These are phyloP conservation scores for Malus fusca DNA, from an alignment of 306 rosid genomes.

Conservation along the genomic window DNA sequence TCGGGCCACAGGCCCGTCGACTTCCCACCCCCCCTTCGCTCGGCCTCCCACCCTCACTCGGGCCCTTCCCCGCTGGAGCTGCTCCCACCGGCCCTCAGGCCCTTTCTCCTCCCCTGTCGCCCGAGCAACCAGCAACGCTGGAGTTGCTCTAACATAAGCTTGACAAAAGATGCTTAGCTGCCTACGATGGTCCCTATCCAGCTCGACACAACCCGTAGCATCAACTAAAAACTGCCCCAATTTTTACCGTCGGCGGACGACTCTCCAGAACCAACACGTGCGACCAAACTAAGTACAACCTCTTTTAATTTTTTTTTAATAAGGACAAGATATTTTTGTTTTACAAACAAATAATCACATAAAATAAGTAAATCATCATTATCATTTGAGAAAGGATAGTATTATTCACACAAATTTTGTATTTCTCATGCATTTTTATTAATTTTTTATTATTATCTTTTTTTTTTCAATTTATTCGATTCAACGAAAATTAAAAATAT, in stretches of 20 bases:
- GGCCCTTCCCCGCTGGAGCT: no score
- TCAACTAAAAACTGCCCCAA: neutral
- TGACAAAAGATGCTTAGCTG: neutral
- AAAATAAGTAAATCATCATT: neutral
- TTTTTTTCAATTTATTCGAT: no score
- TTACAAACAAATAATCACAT: neutral
- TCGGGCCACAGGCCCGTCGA: no score
- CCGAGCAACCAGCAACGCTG: no score
- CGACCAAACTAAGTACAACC: neutral
- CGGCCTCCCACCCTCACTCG: no score
- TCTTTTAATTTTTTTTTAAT: neutral
- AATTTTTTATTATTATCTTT: no score
- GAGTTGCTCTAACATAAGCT: neutral
- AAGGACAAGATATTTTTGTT: neutral
- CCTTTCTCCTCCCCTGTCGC: no score
- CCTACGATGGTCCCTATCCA: neutral
- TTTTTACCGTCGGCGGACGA: neutral
- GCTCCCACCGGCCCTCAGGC: no score
- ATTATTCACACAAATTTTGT: no score
- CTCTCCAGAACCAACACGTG: neutral
- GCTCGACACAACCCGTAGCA: neutral
- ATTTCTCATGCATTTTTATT: accelerated
- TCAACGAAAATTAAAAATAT: no score
- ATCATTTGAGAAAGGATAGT: neutral
- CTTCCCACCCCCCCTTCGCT: no score